phyloP scores from a whole-genome alignment of 495 filamentous ascomycete species.

The Hypoxylon cercidicola region DNA sequence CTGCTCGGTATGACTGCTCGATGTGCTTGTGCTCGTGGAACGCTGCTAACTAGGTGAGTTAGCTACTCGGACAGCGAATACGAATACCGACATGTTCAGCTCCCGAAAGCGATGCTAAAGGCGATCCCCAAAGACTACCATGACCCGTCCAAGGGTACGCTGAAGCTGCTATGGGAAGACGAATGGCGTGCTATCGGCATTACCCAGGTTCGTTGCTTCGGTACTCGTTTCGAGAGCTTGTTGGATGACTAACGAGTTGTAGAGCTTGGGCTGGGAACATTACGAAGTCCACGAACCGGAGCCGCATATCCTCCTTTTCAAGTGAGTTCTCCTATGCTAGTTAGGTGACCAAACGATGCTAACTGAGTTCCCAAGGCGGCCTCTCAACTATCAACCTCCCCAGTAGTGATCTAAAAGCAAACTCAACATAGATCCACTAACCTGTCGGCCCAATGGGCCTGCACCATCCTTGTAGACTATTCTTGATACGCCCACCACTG shows the following conservation, averaged over 20 bases:
- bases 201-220: constrained; percentile 74
- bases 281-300: constrained; percentile 99
- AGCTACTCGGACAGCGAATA: constrained; percentile 90
- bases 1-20: constrained; percentile 73
- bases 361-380: constrained; percentile 65
- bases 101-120: constrained; percentile 98
- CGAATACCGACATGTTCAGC: constrained; percentile 96
- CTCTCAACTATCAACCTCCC: constrained; percentile 85
- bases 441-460: constrained; percentile 12
- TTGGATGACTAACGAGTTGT: constrained; percentile 36
- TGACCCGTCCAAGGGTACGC: constrained; percentile 85
- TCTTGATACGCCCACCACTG: constrained; percentile 48
- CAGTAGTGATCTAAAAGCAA: constrained; percentile 47
- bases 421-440: constrained; percentile 13
- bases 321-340: constrained; percentile 68
- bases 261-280: constrained; percentile 99
- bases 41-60: constrained; percentile 27
- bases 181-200: constrained; percentile 97
- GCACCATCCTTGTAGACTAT: constrained; percentile 37
- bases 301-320: constrained; percentile 97
- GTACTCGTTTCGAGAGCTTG: not conserved
- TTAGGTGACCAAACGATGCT: not conserved
- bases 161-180: constrained; percentile 98
- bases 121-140: constrained; percentile 96
- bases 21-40: not conserved